Conservation (phyloP, 257 asterid species). For the Solanum clarkiae region DNA sequence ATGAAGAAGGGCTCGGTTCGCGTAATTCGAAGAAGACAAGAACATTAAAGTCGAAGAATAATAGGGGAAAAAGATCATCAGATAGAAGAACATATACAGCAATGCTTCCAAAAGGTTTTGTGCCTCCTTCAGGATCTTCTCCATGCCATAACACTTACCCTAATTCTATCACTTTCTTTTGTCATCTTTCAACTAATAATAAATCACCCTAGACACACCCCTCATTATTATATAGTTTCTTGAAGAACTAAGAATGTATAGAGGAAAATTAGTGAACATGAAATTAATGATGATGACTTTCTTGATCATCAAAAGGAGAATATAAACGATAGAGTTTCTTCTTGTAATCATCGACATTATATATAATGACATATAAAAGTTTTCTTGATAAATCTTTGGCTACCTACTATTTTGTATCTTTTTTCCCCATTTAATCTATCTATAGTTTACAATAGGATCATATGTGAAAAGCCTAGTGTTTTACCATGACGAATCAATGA, state of each 20-base stretch:
- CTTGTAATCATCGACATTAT: neutral
- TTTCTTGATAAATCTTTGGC: neutral
- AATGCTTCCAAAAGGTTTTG: conserved; percentile 76
- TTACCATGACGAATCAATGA: neutral
- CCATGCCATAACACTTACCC: conserved; percentile 63
- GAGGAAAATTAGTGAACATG: neutral
- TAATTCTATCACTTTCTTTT: conserved; percentile 42
- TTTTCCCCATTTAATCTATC: neutral
- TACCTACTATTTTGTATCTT: neutral
- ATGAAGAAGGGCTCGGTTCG: neutral
- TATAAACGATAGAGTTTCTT: neutral
- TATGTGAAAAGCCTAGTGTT: neutral
- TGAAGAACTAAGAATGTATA: neutral
- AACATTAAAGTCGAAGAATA: neutral
- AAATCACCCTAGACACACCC: neutral
- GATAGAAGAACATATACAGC: conserved; percentile 26
- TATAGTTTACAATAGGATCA: neutral
- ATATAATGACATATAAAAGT: neutral
- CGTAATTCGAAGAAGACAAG: neutral
- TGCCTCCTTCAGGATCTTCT: conserved; percentile 75
- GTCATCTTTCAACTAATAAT: conserved; percentile 17
- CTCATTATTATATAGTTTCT: neutral
- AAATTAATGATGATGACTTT: neutral
- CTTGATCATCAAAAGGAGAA: neutral
- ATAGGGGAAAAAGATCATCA: neutral